Evolutionary conservation across 768 basidiomycete genomes (phyloP), one percentile per base, ranked within the genome.

Genomic region (Amanita polypyramis): DNA sequence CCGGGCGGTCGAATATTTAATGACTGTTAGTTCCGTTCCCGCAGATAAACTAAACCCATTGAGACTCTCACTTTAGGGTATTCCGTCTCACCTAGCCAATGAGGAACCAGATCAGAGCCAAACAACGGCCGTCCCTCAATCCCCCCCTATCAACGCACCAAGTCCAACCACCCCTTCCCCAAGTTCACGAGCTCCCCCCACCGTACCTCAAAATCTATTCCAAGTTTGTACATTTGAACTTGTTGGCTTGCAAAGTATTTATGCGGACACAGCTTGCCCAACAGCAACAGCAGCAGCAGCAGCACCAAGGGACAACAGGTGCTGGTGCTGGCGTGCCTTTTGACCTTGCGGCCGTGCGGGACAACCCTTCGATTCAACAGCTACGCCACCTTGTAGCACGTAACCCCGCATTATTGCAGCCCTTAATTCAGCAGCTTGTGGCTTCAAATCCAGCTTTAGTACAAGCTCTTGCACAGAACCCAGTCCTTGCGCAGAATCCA

Each of bases 1-100:
- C 57, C 78, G 96, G 25, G 96, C 96, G 5, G 95, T 92, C n/a
- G 96, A 99, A 63, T 99, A 99, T 65, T 69, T 99, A 47, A 84
- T 98, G 79, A 95, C 61, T 51, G 95, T 94, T 56, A 55, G 84
- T 68, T 10, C 29, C 35, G 10, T 41, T 54, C 40, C 34, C 39
- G 35, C 37, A 35, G 47, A 33, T n/a, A 29, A 33, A 43, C 44
- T 12, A 45, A 54, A 52, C 49, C 48, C 47, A 21, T 19, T 47
- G 49, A 4, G 43, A 36, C 17, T 17, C 11, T 11, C 20, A 20
- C 30, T 12, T 17, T 49, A 93, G 90, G 92, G 89, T 35, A 91
- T 93, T 53, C 88, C 92, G 3, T 69, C 75, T 29, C 80, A 80
- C 61, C 66, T 85, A 48, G 73, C 77, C 55, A 69, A 70, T 7